Base-by-base conservation (phyloP, 805 yeast genomes). In the Yueomyces sinensis region DNA sequence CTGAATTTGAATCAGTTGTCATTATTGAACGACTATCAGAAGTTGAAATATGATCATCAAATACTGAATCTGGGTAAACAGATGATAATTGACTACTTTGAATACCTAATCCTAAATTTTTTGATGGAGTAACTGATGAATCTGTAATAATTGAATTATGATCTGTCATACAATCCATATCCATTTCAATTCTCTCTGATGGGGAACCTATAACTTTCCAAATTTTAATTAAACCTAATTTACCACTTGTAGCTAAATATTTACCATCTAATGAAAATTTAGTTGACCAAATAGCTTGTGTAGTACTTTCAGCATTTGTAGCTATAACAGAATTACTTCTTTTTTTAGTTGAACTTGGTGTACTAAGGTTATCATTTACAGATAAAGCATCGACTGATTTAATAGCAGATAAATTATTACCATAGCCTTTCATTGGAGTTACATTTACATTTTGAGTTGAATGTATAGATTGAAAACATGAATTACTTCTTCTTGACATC, bases 121-220 rank as follows among this genome's bases (percentile, higher is more conserved):
- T 22, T 7, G 24, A 22, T 22, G 27, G 9, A 15, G 19, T 32
- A 32, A 19, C 28, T 16, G 19, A 11, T 15, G 19, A 16, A 29
- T 22, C 28, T 13, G 16, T 32, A 15, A n/a, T 18, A n/a, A 4
- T 19, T 4, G 13, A 15, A 4, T n/a, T n/a, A 24, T 18, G 17
- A 32, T 36, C n/a, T 44, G 37, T 19, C 37, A 43, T 31, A 43
- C 44, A 6, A 37, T 17, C 19, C 33, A 25, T 29, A 33, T 45
- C 56, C 48, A 52, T 52, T 40, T 66, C 76, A 41, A 72, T 54
- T 43, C 93, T 59, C 43, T 82, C 87, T 38, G 74, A 58, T 0
- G 84, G 78, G 0, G 86, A 72, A 3, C 82, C 63, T 0, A 84
- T 71, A 4, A 82, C 93, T 52, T 82, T 76, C 91, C 94, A 86